A percentile compares a stretch with the other conserved stretches of the same genome.
These are phyloP conservation scores for Thalia dealbata DNA, from an alignment of 176 grass and related monocot genomes.

Conservation along the genomic window DNA sequence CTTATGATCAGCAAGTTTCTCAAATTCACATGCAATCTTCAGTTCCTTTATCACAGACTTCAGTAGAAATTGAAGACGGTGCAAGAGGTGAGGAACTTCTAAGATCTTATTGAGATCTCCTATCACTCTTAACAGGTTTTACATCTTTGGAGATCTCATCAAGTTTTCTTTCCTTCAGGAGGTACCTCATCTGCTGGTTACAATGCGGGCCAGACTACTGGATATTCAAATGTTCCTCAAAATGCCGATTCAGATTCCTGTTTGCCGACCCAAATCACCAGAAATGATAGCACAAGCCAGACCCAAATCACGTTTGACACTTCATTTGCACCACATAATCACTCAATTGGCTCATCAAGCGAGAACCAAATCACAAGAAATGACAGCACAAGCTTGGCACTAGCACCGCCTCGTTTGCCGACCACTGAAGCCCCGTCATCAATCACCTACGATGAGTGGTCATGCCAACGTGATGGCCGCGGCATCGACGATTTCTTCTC, in stretches of 20 bases:
- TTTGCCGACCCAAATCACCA: conserved; percentile 36
- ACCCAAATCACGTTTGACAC: too few species aligned
- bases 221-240: conserved; percentile 37
- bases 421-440: conserved; percentile 37
- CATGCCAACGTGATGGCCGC: conserved; percentile 24
- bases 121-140: not conserved
- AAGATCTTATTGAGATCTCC: not conserved
- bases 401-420: conserved; percentile 41
- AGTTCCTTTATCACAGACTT: conserved; percentile 26
- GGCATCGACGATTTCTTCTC: conserved; percentile 56
- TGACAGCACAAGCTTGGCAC: conserved; percentile 31
- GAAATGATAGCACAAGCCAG: conserved; percentile 24
- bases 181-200: conserved; percentile 33
- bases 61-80: conserved; percentile 11
- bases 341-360: too few species aligned
- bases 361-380: conserved; percentile 31
- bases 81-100: conserved; percentile 31
- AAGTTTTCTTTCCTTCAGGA: conserved; percentile 27
- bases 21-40: conserved; percentile 33
- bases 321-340: too few species aligned
- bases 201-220: conserved; percentile 30
- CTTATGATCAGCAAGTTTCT: conserved; percentile 21
- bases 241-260: conserved; percentile 21
- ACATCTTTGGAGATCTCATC: not conserved
- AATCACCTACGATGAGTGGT: conserved; percentile 42